Conservation (phyloP, 2,329 filamentous ascomycete genomes). For the Xylaria sp. region DNA sequence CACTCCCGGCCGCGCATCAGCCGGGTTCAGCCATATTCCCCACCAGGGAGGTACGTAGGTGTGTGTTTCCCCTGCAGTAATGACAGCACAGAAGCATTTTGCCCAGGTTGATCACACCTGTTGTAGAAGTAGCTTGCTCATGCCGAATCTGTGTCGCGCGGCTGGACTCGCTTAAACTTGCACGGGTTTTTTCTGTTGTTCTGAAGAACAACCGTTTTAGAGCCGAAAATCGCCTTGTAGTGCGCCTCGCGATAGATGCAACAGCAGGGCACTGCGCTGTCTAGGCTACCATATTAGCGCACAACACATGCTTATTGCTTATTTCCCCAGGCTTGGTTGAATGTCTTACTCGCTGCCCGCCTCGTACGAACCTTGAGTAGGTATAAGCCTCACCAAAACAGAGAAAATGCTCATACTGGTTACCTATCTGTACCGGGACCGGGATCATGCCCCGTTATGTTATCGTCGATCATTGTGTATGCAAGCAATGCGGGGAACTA, state of each 20-base stretch:
- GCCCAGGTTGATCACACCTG: no score
- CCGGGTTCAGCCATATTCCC: no score
- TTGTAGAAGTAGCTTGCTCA: no score
- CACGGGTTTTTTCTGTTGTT: neutral
- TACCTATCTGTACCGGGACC: neutral
- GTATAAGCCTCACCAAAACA: no score
- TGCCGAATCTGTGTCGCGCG: no score
- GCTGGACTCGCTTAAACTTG: neutral
- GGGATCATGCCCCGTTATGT: neutral
- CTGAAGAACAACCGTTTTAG: neutral
- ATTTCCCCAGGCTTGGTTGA: neutral
- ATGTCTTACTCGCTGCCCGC: neutral
- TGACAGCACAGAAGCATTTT: neutral
- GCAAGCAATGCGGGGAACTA: neutral
- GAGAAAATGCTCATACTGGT: neutral
- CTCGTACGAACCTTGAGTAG: no score
- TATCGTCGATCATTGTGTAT: neutral
- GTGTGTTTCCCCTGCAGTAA: conserved; percentile 14
- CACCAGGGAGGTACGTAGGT: no score
- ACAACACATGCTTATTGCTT: conserved; percentile 23
- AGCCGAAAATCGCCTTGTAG: conserved; percentile 15
- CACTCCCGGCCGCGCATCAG: no score
- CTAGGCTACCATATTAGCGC: conserved; percentile 15
- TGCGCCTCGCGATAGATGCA: conserved; percentile 1
- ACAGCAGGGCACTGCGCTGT: conserved; percentile 2